phyloP scores from a whole-genome alignment of 1,139 yeast species.

The Williopsis jadinii region DNA sequence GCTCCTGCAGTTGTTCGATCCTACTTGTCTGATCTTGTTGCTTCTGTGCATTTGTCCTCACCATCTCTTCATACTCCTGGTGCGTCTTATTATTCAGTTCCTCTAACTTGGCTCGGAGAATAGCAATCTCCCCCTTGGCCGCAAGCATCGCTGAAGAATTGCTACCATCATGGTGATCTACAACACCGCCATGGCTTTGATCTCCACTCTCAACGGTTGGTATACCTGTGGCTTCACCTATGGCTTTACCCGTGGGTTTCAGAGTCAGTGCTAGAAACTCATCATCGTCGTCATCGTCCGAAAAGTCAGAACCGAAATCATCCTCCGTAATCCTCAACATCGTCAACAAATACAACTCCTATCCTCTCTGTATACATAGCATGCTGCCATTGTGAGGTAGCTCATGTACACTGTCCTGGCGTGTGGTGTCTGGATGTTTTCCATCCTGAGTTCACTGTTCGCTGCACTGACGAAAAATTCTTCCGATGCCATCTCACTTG shows the following conservation, averaged over 20 bases:
- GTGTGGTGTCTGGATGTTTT: too few relatives aligned
- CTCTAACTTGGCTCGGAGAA: conserved; percentile 57
- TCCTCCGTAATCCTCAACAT: conserved; percentile 7
- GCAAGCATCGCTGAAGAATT: conserved; percentile 26
- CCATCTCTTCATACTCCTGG: conserved; percentile 9
- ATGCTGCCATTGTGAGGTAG: too few relatives aligned
- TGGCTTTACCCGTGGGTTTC: conserved; percentile 10
- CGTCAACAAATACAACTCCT: background rate
- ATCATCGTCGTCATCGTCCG: conserved; percentile 19
- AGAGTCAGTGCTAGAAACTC: conserved; percentile 19
- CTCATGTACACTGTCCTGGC: too few relatives aligned
- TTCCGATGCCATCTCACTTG: too few relatives aligned
- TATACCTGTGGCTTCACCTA: background rate
- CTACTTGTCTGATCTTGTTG: conserved; percentile 33
- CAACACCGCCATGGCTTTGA: conserved; percentile 11
- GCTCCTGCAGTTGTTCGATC: conserved; percentile 33
- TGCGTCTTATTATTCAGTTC: conserved; percentile 32
- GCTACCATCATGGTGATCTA: too few relatives aligned
- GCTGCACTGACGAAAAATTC: too few relatives aligned
- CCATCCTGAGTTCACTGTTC: too few relatives aligned
- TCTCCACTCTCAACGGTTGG: background rate
- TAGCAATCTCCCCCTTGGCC: conserved; percentile 74
- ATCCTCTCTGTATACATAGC: too few relatives aligned
- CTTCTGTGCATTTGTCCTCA: conserved; percentile 18
- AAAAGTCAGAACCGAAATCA: conserved; percentile 7